Evolutionary conservation across 768 basidiomycete genomes (phyloP), one percentile per base, ranked within the genome.

Genomic region (Tulasnella sp.): DNA sequence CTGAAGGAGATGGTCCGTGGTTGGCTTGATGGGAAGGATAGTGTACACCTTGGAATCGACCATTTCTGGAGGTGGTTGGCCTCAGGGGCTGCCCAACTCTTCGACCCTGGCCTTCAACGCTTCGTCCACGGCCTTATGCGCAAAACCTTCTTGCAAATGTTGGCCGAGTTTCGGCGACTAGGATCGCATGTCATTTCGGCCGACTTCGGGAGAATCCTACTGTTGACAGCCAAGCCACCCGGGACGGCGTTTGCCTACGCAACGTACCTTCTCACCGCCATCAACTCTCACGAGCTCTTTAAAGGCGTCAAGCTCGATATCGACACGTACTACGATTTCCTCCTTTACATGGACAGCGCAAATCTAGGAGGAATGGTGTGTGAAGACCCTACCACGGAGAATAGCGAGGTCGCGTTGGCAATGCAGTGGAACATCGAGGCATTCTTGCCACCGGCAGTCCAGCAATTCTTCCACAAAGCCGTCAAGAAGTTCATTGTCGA

Each of bases 41-140:
- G 93, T 80, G 86, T 88, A 17, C 88, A 89, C 76, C 89, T 91
- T 0, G 90, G 92, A 0, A 86, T 88, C 1, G 77, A 80, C 49
- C 96, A 99, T 83, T 98, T 99, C 84, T 98, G 96, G 95, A 87
- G 97, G 58, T 99, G 97, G 97, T 88, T 97, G 79, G 92, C 91
- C 82, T 94, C 94, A 1, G 89, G 88, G 64, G 86, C 90, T 6
- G 93, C 96, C 22, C 87, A 91, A 76, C 89, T 99, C 85, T 96
- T 94, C 81, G 97, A 99, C 81, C 91, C 95, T 1, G 91, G 93
- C 77, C 86, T 99, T 7, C 95, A 98, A 81, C 90, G 92, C 0
- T 99, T 99, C 83, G 85, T 99, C 11, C 92, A 96, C 79, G 93
- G 95, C 17, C 88, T 99, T 68, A 99, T 99, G 97, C 90, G 93